Evolutionary conservation across 176 grass and related monocot genomes (phyloP), one percentile per base, ranked within the genome.

Genomic region (Carex pumila): DNA sequence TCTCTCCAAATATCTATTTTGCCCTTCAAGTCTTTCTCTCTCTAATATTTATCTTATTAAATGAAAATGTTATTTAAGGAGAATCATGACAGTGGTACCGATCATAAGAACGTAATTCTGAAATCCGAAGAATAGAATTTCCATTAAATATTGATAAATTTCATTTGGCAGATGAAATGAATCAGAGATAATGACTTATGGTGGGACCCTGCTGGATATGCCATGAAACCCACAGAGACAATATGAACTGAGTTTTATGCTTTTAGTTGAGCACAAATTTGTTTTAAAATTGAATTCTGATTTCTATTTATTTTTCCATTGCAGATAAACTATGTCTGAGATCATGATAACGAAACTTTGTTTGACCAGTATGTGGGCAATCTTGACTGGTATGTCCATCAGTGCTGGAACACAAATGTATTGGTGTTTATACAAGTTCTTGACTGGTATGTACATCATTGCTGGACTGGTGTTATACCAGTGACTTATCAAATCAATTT

Each of bases 251-350:
- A 25, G 14, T 9, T 6, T 65, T 47, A 1, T 52, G 54, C 31
- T 62, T 66, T 67, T 64, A 12, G n/a, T 66, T 82, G 18, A 81
- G 11, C 25, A 81, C 36, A 59, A 6, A 17, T 53, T 49, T 45
- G 65, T 66, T 29, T 22, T 3, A 15, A 61, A 18, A 34, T 22
- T 39, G 36, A 59, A 19, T 70, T 41, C 59, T 79, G 15, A 11
- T 70, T 81, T 72, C 13, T 53, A 5, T 34, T 30, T 92, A 22
- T 69, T 88, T 36, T 83, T 5, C 13, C 3, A 59, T 90, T 88
- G 81, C 90, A 97, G 94, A 90, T 97, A 59, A 97, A 94, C 81
- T 94, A 97, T 88, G 92, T 89, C 80, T 97, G 92, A 85, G 94
- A 90, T 71, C 94, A 97, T 92, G 94, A 97, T 70, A 97, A 97